Percentiles rank a stretch among this genome's conserved stretches.
phyloP scores from a whole-genome alignment of 345 rosid species.

The Cardiospermum halicacabum region DNA sequence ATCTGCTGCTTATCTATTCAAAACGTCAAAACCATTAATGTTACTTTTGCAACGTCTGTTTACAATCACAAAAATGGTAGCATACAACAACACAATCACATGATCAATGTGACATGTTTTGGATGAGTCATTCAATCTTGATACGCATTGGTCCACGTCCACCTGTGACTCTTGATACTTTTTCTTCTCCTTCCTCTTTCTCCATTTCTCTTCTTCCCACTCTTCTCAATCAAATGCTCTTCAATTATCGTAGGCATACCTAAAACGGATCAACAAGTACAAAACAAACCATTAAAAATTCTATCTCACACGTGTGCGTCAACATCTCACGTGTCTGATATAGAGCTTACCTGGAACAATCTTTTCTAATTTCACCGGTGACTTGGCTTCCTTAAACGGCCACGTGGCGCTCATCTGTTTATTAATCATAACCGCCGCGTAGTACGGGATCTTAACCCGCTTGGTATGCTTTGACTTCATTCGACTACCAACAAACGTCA shows the following conservation, averaged over 20 bases:
- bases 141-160: not conserved
- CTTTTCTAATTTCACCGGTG: too few relatives aligned
- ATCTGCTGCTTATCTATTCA: too few relatives aligned
- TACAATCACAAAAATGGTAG: not conserved
- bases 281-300: too few relatives aligned
- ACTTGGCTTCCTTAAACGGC: conserved; percentile 29
- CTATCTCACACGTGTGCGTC: too few relatives aligned
- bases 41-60: too few relatives aligned
- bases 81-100: not conserved
- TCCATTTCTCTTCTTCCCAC: conserved; percentile 10
- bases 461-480: conserved; percentile 20
- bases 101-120: not conserved
- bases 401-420: conserved; percentile 70
- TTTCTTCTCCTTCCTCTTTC: not conserved
- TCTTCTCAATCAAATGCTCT: conserved; percentile 7
- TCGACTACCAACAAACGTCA: conserved; percentile 48
- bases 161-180: not conserved
- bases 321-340: not conserved
- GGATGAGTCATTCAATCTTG: not conserved
- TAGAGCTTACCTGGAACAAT: too few relatives aligned
- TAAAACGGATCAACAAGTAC: not conserved
- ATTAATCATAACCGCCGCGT: conserved; percentile 53
- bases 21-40: not conserved
- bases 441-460: conserved; percentile 43
- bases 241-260: conserved; percentile 12